Evolutionary conservation across 2,329 filamentous ascomycete genomes (phyloP).

Genomic region (Colletotrichum shisoi): DNA sequence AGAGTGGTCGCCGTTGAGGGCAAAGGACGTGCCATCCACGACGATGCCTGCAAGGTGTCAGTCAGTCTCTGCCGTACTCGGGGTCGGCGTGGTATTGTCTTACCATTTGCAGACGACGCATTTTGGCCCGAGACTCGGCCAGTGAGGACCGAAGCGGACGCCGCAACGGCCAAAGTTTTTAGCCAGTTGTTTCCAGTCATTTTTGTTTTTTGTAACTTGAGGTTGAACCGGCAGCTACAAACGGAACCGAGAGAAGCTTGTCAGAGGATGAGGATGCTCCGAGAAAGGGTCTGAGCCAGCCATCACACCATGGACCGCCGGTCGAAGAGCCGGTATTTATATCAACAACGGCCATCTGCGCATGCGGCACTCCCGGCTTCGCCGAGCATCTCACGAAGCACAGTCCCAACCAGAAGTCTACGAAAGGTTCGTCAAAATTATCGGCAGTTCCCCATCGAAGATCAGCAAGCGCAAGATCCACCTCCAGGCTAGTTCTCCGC

Average conservation of each 20-base stretch:
- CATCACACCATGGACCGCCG: neutral
- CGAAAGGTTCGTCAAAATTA: constrained; percentile 29
- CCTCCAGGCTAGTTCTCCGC: constrained; percentile 1
- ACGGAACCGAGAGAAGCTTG: neutral
- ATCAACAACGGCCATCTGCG: neutral
- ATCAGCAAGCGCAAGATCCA: constrained; percentile 17
- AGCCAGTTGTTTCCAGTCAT: constrained; percentile 15
- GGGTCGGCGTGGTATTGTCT: rapidly evolving
- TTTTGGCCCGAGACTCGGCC: constrained; percentile 8
- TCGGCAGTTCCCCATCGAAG: constrained; percentile 25
- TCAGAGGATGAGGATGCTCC: neutral
- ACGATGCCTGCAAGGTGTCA: constrained; percentile 54
- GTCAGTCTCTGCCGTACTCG: neutral
- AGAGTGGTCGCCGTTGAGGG: constrained; percentile 62
- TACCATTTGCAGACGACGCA: constrained; percentile 18
- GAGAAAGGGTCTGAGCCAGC: neutral
- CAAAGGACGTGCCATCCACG: constrained; percentile 64
- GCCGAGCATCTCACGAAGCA: constrained; percentile 9
- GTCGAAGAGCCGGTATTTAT: constrained; percentile 9
- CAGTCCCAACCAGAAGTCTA: neutral
- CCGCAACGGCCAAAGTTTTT: constrained; percentile 16
- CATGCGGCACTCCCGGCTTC: neutral
- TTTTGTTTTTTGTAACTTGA: neutral
- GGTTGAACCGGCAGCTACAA: neutral
- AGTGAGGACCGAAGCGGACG: constrained; percentile 3